Evolutionary conservation across 768 basidiomycete genomes (phyloP).

Genomic region (Dendrothele bispora): DNA sequence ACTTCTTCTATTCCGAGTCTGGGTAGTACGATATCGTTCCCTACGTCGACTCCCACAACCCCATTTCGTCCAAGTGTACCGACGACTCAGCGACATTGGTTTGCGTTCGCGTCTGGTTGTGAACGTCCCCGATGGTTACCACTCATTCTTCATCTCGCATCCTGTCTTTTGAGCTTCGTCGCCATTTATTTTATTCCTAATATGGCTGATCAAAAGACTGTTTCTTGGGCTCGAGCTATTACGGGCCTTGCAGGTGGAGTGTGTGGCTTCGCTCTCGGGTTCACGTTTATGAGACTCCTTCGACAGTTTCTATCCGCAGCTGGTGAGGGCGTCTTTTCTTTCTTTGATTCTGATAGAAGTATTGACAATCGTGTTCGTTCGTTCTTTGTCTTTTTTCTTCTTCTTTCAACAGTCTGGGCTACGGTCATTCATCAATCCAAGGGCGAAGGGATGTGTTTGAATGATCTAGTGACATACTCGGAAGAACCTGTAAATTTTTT

Average conservation of each 20-base stretch:
- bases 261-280: conserved; percentile 30
- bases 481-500: conserved; percentile 27
- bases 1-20: no score
- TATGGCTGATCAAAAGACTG: conserved; percentile 24
- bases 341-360: no score
- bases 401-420: conserved; percentile 38
- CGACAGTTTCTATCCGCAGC: conserved; percentile 35
- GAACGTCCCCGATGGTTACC: no score
- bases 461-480: conserved; percentile 34
- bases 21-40: no score
- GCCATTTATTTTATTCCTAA: no score
- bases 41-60: no score
- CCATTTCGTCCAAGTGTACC: no score
- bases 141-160: no score
- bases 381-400: not conserved
- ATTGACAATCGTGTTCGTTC: not conserved
- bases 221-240: conserved; percentile 43
- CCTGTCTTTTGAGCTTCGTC: no score
- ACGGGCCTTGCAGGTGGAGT: conserved; percentile 34
- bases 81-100: no score
- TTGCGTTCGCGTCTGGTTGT: no score
- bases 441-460: conserved; percentile 32
- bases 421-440: conserved; percentile 43
- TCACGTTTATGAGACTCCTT: conserved; percentile 28
- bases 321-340: no score